These are phyloP conservation scores for Solanum aculeatissimum DNA, from an alignment of 305 asterid genomes.

Conservation along the genomic window DNA sequence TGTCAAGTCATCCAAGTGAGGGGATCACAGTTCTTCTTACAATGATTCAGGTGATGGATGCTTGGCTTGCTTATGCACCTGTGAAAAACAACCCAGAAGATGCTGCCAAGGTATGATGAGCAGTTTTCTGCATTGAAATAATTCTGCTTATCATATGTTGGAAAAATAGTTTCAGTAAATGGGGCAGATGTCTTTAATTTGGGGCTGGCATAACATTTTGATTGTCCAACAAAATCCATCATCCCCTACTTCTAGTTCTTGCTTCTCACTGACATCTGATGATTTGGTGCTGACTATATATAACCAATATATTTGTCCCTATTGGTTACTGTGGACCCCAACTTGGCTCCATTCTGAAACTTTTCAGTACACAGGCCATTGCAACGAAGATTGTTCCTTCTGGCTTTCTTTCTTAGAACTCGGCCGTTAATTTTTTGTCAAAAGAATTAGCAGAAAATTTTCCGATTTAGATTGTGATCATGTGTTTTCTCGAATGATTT, in stretches of 20 bases:
- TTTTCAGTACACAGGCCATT: neutral
- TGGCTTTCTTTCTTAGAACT: neutral
- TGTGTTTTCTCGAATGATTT: neutral
- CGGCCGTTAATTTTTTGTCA: neutral
- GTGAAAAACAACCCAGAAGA: conserved; percentile 99
- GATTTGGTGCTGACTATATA: neutral
- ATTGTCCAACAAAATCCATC: neutral
- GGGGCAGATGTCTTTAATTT: neutral
- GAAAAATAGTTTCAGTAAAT: neutral
- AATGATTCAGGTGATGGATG: conserved; percentile 60
- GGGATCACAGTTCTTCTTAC: neutral
- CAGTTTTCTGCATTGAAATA: neutral
- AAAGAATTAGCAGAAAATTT: neutral
- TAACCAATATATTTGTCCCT: neutral
- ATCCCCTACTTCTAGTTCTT: neutral
- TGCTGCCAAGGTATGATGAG: conserved; percentile 80
- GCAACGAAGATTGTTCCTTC: neutral
- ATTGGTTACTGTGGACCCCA: neutral
- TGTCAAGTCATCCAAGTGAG: neutral
- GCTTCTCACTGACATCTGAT: neutral
- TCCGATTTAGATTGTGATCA: neutral
- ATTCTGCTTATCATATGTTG: neutral
- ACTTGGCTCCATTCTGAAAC: neutral
- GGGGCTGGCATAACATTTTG: neutral
- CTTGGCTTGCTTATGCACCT: conserved; percentile 99